Evolutionary conservation across 495 filamentous ascomycete genomes (phyloP).

Genomic region (Lepidopterella palustris): DNA sequence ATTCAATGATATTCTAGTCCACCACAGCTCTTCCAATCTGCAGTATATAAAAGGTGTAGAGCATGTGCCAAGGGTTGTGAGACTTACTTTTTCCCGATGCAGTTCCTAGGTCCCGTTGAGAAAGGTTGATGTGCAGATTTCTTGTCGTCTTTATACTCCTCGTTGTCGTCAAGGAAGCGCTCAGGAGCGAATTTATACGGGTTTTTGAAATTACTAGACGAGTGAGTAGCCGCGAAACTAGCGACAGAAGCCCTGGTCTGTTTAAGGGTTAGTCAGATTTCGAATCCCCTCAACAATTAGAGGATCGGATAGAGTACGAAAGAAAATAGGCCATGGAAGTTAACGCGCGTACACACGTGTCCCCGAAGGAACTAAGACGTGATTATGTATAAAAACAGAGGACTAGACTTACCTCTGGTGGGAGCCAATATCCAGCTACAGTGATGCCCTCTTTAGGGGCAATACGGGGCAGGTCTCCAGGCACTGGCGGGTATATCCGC

Average conservation of each 20-base stretch:
- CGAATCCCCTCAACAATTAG: no score
- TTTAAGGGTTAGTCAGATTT: neutral
- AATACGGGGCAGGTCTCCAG: slow-evolving; percentile 1
- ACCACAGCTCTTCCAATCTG: no score
- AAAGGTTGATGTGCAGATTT: slow-evolving; percentile 3
- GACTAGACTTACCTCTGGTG: neutral
- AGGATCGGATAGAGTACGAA: neutral
- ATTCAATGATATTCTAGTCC: no score
- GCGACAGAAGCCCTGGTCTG: slow-evolving; percentile 1
- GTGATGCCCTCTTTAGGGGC: slow-evolving; percentile 4
- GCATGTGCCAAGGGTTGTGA: no score
- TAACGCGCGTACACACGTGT: neutral
- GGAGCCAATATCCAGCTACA: slow-evolving; percentile 8
- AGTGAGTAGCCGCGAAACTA: neutral
- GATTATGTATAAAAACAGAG: no score
- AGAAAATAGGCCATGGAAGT: neutral
- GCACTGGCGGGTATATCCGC: slow-evolving; percentile 21
- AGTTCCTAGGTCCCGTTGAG: slow-evolving; percentile 1
- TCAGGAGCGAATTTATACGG: slow-evolving; percentile 8
- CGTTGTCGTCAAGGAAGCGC: slow-evolving; percentile 2
- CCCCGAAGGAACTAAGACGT: neutral
- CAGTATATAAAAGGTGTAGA: no score
- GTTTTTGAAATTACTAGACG: neutral
- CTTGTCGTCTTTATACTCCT: neutral
- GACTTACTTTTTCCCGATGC: slow-evolving; percentile 15